phyloP scores from a whole-genome alignment of 2,329 filamentous ascomycete genomes.

The Beauveria rudraprayagi region DNA sequence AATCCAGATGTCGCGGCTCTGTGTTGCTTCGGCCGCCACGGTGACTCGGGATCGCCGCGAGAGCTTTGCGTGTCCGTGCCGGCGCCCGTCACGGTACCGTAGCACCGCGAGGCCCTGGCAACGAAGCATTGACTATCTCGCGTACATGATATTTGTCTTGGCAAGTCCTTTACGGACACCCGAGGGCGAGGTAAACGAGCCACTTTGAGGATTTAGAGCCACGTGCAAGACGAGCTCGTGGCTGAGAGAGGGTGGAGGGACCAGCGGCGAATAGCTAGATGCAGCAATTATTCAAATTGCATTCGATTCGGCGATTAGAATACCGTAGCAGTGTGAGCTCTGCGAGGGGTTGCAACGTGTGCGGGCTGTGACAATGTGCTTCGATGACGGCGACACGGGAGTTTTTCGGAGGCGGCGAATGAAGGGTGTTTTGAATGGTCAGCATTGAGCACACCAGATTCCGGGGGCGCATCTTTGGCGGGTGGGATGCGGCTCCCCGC shows the following conservation, averaged over 20 bases:
- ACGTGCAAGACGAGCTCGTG: slow-evolving; percentile 8
- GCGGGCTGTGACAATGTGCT: background rate
- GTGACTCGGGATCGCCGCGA: background rate
- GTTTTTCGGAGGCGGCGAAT: slow-evolving; percentile 8
- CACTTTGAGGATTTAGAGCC: slow-evolving; percentile 21
- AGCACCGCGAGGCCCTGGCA: slow-evolving; percentile 29
- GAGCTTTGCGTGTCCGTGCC: slow-evolving; percentile 15
- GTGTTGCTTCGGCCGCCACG: slow-evolving; percentile 9
- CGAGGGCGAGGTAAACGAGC: slow-evolving; percentile 32
- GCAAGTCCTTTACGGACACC: slow-evolving; percentile 35
- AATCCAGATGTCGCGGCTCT: slow-evolving; percentile 14
- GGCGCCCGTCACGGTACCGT: slow-evolving; percentile 22
- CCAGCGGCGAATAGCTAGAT: background rate
- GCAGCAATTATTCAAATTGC: background rate
- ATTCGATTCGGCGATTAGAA: background rate
- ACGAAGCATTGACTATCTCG: slow-evolving; percentile 27
- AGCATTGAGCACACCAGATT: slow-evolving; percentile 1
- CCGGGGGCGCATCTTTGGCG: background rate
- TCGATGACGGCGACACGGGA: background rate
- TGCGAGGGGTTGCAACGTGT: background rate
- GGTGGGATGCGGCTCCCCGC: background rate
- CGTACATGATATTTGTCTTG: slow-evolving; percentile 29
- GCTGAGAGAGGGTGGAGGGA: background rate
- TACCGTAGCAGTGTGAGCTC: background rate
- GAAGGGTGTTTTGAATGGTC: slow-evolving; percentile 1